These are phyloP conservation scores for Plasmodium ovale DNA, from an alignment of 169 alveolate species.

Conservation along the genomic window DNA sequence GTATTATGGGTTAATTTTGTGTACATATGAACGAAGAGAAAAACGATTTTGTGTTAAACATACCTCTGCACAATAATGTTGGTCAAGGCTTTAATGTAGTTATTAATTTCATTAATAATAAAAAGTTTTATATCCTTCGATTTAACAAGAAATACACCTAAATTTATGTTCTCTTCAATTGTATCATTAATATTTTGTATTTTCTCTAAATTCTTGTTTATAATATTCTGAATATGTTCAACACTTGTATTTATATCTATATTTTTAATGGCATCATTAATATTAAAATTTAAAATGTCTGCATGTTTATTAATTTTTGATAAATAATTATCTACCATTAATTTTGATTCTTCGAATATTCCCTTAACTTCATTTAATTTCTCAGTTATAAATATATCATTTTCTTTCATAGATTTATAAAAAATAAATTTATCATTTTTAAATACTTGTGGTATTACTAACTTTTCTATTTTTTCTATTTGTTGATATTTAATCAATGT, in stretches of 20 bases:
- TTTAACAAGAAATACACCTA: conserved; percentile 59
- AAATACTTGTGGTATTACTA: conserved; percentile 71
- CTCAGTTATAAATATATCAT: conserved; percentile 57
- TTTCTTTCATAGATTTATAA: conserved; percentile 69
- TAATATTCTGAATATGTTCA: conserved; percentile 71
- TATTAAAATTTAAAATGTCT: conserved; percentile 62
- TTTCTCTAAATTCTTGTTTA: conserved; percentile 53
- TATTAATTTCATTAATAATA: conserved; percentile 63
- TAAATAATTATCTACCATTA: conserved; percentile 37
- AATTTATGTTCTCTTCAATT: conserved; percentile 58
- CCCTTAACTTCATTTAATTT: conserved; percentile 38
- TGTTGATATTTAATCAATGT: conserved; percentile 70
- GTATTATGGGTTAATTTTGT: not conserved
- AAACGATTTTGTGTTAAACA: not conserved
- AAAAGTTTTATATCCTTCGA: conserved; percentile 63
- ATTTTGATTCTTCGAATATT: conserved; percentile 65
- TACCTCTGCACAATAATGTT: conserved; percentile 72
- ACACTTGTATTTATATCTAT: conserved; percentile 73
- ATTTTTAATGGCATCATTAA: conserved; percentile 71
- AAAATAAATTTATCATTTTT: conserved; percentile 73
- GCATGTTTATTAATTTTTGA: conserved; percentile 64
- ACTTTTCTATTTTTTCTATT: conserved; percentile 75
- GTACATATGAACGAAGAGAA: not conserved
- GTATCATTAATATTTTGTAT: conserved; percentile 72
- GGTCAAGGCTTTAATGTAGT: conserved; percentile 53